phyloP scores from a whole-genome alignment of 495 filamentous ascomycete species.

The Acidomyces sp. region DNA sequence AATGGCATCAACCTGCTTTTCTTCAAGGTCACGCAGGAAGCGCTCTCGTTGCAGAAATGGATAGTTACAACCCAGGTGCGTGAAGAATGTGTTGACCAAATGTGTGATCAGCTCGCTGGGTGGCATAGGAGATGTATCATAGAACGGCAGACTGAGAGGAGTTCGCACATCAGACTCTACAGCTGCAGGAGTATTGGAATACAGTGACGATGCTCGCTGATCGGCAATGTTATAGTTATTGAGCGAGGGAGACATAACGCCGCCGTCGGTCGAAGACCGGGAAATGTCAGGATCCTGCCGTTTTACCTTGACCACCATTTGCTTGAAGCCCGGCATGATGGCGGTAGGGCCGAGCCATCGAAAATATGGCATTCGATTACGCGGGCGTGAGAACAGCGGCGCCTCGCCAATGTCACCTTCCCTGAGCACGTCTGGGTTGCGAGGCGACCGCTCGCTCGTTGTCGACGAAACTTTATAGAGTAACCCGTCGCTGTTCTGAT shows the following conservation, averaged over 20 bases:
- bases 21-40: slow-evolving; percentile 56
- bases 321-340: slow-evolving; percentile 83
- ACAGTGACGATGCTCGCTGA: neutral
- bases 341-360: slow-evolving; percentile 79
- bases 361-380: slow-evolving; percentile 72
- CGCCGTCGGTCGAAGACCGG: slow-evolving; percentile 25
- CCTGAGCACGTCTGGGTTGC: neutral
- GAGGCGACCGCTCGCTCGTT: neutral
- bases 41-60: slow-evolving; percentile 60
- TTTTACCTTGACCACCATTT: slow-evolving; percentile 72
- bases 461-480: neutral
- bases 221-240: slow-evolving; percentile 1
- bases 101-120: slow-evolving; percentile 59
- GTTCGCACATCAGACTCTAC: slow-evolving; percentile 31
- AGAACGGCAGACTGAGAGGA: slow-evolving; percentile 60
- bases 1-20: slow-evolving; percentile 69
- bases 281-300: slow-evolving; percentile 34
- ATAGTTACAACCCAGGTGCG: slow-evolving; percentile 66
- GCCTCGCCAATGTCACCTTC: slow-evolving; percentile 6
- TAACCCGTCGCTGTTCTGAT: neutral
- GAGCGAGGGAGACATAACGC: neutral
- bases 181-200: slow-evolving; percentile 11
- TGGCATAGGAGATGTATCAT: slow-evolving; percentile 56
- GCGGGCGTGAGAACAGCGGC: slow-evolving; percentile 22
- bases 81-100: slow-evolving; percentile 65